These are phyloP conservation scores for Athelia sp. DNA, from an alignment of 1,284 basidiomycete genomes.

Conservation along the genomic window DNA sequence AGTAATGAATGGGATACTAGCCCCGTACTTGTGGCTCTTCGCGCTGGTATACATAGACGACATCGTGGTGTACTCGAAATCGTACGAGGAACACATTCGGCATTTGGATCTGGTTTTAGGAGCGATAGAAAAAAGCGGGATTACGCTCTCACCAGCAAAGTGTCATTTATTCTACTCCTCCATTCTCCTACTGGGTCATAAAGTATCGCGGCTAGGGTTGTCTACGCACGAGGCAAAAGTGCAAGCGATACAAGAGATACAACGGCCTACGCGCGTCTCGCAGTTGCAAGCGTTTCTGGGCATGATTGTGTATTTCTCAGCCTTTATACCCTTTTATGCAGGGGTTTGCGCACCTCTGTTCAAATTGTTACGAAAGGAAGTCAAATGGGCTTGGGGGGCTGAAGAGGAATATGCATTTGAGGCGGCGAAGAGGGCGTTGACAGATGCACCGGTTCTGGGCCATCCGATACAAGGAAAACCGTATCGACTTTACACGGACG, in stretches of 20 bases:
- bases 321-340: slow-evolving; percentile 23
- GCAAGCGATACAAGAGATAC: slow-evolving; percentile 17
- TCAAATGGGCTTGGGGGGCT: slow-evolving; percentile 9
- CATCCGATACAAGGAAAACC: slow-evolving; percentile 10
- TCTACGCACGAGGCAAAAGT: slow-evolving; percentile 27
- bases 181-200: slow-evolving; percentile 24
- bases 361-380: slow-evolving; percentile 11
- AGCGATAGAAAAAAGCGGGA: slow-evolving; percentile 15
- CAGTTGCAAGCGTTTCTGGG: slow-evolving; percentile 25
- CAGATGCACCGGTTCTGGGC: slow-evolving; percentile 6
- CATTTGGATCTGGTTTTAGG: slow-evolving; percentile 10
- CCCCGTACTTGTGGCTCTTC: slow-evolving; percentile 22
- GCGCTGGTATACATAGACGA: slow-evolving; percentile 23
- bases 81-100: slow-evolving; percentile 13
- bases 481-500: slow-evolving; percentile 19
- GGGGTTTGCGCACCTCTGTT: slow-evolving; percentile 19
- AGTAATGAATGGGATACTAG: slow-evolving; percentile 22
- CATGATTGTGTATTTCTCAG: slow-evolving; percentile 24
- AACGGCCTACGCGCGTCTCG: slow-evolving; percentile 13
- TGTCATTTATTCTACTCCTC: slow-evolving; percentile 23
- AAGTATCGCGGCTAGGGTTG: slow-evolving; percentile 24
- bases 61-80: slow-evolving; percentile 14
- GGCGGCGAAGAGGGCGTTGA: slow-evolving; percentile 8
- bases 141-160: slow-evolving; percentile 25
- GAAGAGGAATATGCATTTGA: slow-evolving; percentile 11